phyloP scores from a whole-genome alignment of 202 grass and related monocot genomes.

The Panicum virgatum region DNA sequence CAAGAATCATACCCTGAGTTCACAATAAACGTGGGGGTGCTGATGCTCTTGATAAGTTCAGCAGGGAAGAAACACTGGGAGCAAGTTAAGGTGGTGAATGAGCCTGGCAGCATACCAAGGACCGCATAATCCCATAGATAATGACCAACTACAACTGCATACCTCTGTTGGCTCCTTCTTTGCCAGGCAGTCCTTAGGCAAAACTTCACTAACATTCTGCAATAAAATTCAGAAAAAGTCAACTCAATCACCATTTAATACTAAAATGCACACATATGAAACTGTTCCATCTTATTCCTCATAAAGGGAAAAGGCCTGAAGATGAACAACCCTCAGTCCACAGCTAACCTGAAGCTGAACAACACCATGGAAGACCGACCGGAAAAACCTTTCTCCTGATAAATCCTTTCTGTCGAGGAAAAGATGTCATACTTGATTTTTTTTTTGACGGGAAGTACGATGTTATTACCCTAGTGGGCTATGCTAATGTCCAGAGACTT shows the following conservation, averaged over 20 bases:
- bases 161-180: conserved; percentile 29
- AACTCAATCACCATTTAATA: background rate
- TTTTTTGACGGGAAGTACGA: conserved; percentile 5
- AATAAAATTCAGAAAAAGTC: background rate
- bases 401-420: conserved; percentile 49
- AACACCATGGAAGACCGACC: conserved; percentile 38
- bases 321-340: background rate
- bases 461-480: background rate
- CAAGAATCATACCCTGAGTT: conserved; percentile 65
- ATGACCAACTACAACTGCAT: background rate
- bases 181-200: conserved; percentile 39
- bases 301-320: background rate
- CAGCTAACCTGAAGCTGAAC: conserved; percentile 62
- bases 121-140: no score
- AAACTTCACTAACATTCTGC: conserved; percentile 42
- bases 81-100: background rate
- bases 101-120: background rate
- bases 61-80: conserved; percentile 58
- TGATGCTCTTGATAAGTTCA: conserved; percentile 74
- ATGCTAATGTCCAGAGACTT: conserved; percentile 21
- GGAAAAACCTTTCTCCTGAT: conserved; percentile 43
- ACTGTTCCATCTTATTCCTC: background rate
- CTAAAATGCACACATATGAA: background rate
- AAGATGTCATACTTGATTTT: background rate
- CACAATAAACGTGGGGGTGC: conserved; percentile 67